Percentiles rank a stretch among this genome's conserved stretches.
phyloP scores from a whole-genome alignment of 1,284 basidiomycete genomes.

The Ustilago loliicola region DNA sequence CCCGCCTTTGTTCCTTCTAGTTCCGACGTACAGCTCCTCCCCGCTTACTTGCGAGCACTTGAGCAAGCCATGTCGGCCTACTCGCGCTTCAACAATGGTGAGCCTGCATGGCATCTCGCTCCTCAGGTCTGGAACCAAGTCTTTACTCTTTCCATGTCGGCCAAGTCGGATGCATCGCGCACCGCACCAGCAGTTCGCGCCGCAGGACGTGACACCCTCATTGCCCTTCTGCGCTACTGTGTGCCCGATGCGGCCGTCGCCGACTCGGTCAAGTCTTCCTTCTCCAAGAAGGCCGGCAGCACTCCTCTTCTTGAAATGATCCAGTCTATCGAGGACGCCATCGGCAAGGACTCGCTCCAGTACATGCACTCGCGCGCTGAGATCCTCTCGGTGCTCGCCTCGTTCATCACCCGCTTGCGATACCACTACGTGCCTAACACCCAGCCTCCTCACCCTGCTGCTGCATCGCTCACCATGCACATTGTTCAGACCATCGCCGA shows the following conservation, averaged over 20 bases:
- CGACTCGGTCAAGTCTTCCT: conserved; percentile 44
- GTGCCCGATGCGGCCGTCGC: conserved; percentile 61
- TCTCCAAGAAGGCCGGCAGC: conserved; percentile 35
- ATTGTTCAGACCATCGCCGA: conserved; percentile 83
- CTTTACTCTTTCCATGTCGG: conserved; percentile 56
- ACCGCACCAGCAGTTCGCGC: conserved; percentile 57
- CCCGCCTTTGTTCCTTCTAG: conserved; percentile 53
- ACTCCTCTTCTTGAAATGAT: conserved; percentile 57
- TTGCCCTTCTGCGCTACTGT: conserved; percentile 64
- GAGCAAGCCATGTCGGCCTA: conserved; percentile 65
- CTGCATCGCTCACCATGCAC: conserved; percentile 80
- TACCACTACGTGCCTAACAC: conserved; percentile 51
- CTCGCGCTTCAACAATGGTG: conserved; percentile 55
- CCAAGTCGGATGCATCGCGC: conserved; percentile 63
- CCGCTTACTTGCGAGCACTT: conserved; percentile 65
- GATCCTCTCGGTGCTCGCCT: conserved; percentile 61
- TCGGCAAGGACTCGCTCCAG: conserved; percentile 65
- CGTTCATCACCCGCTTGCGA: conserved; percentile 60
- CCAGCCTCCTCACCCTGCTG: conserved; percentile 71
- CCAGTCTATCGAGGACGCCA: conserved; percentile 57
- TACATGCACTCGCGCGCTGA: conserved; percentile 64
- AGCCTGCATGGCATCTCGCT: conserved; percentile 54
- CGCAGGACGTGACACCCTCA: conserved; percentile 59
- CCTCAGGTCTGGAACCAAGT: conserved; percentile 58
- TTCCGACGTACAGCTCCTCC: conserved; percentile 65